These are phyloP conservation scores for Helichrysum umbraculigerum DNA, from an alignment of 129 eudicot species.

Conservation along the genomic window DNA sequence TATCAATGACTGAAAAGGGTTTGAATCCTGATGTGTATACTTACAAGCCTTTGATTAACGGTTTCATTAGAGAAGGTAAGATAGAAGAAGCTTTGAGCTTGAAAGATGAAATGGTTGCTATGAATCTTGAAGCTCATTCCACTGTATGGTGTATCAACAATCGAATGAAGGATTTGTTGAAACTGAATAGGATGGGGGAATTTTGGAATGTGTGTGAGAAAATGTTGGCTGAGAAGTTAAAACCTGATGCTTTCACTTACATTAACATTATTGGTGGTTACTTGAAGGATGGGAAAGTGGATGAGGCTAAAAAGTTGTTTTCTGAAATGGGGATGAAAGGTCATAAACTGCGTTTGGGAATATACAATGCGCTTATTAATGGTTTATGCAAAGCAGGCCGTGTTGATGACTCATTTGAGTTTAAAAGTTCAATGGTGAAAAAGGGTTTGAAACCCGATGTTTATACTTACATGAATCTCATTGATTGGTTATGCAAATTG, in stretches of 20 bases:
- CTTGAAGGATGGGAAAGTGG: constrained; percentile 52
- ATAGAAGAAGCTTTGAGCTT: too few species aligned
- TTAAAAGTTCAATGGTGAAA: constrained; percentile 51
- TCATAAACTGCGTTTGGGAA: constrained; percentile 47
- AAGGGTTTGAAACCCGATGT: constrained; percentile 23
- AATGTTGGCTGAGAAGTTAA: too few species aligned
- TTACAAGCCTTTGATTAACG: constrained; percentile 22
- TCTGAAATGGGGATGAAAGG: constrained; percentile 60
- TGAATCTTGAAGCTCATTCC: too few species aligned
- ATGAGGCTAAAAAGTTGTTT: constrained; percentile 48
- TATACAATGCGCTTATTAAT: constrained; percentile 58
- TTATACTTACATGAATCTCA: background rate
- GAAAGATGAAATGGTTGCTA: too few species aligned
- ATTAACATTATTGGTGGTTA: constrained; percentile 55
- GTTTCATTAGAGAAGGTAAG: constrained; percentile 26
- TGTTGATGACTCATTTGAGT: constrained; percentile 58
- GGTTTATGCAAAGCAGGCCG: constrained; percentile 58
- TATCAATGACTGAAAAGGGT: constrained; percentile 36
- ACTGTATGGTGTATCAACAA: constrained; percentile 53
- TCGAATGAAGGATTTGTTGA: constrained; percentile 55
- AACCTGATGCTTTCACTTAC: too few species aligned
- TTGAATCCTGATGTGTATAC: constrained; percentile 28
- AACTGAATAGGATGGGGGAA: too few species aligned
- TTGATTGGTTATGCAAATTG: background rate
- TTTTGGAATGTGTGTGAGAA: too few species aligned